These are phyloP conservation scores for Neurospora intermedia DNA, from an alignment of 495 filamentous ascomycete genomes.

Conservation along the genomic window DNA sequence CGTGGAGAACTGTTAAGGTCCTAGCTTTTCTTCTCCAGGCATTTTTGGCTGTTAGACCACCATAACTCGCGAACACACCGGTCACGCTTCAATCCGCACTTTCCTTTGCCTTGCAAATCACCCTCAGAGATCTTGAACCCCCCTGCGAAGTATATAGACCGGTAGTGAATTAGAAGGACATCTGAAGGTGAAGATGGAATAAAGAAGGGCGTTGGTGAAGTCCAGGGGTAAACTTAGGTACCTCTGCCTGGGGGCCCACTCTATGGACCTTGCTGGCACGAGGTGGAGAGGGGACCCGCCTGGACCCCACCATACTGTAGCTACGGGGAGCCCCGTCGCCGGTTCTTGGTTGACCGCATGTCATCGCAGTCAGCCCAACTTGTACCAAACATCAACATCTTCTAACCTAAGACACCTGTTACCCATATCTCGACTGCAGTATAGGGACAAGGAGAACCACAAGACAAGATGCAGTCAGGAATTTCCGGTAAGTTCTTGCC, in stretches of 20 bases:
- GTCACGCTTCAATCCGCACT: no score
- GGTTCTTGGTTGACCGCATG: background rate
- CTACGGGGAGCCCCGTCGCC: background rate
- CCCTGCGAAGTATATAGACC: no score
- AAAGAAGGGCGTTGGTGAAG: background rate
- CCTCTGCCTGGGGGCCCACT: background rate
- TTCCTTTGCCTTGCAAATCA: no score
- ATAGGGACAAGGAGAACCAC: background rate
- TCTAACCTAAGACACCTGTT: background rate
- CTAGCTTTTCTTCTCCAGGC: no score
- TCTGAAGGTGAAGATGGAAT: no score
- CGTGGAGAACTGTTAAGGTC: no score
- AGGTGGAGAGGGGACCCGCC: background rate
- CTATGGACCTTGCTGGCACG: background rate
- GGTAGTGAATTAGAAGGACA: no score
- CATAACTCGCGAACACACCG: no score
- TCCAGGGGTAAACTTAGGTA: background rate
- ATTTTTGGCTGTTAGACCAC: no score
- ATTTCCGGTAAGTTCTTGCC: slow-evolving; percentile 52
- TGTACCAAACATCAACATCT: background rate
- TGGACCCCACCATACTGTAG: background rate
- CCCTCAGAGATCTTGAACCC: no score
- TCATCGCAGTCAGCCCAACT: background rate
- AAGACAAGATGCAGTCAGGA: slow-evolving; percentile 67
- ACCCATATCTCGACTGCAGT: background rate